phyloP scores from a whole-genome alignment of 495 filamentous ascomycete genomes.

The Pyrenula massariospora region DNA sequence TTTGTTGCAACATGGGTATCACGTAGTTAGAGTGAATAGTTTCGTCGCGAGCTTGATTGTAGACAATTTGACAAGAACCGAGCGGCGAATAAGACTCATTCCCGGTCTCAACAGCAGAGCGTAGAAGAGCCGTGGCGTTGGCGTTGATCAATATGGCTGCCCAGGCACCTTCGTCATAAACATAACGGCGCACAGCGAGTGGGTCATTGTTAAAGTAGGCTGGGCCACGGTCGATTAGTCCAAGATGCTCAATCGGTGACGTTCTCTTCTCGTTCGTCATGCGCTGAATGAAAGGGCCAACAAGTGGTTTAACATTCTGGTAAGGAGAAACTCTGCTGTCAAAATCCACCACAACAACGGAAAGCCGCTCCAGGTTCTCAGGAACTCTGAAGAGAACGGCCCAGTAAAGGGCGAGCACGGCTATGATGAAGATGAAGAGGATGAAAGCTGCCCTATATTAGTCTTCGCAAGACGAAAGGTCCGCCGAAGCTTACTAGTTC shows the following conservation, averaged over 20 bases:
- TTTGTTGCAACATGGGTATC: slow-evolving; percentile 30
- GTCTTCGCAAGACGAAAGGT: background rate
- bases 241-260: slow-evolving; percentile 23
- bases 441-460: slow-evolving; percentile 29
- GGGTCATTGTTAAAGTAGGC: slow-evolving; percentile 46
- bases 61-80: slow-evolving; percentile 48
- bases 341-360: slow-evolving; percentile 55
- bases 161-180: slow-evolving; percentile 52
- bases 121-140: slow-evolving; percentile 51
- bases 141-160: slow-evolving; percentile 54
- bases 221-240: slow-evolving; percentile 37
- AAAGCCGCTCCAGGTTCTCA: slow-evolving; percentile 31
- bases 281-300: slow-evolving; percentile 44
- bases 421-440: slow-evolving; percentile 40
- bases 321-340: slow-evolving; percentile 46
- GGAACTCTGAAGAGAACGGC: slow-evolving; percentile 40
- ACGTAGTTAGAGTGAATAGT: slow-evolving; percentile 42
- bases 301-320: slow-evolving; percentile 27
- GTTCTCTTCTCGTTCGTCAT: slow-evolving; percentile 22
- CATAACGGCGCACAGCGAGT: slow-evolving; percentile 42
- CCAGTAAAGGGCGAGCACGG: slow-evolving; percentile 50
- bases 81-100: slow-evolving; percentile 54
- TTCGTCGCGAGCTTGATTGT: slow-evolving; percentile 47
- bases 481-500: slow-evolving; percentile 20
- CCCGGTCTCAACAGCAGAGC: slow-evolving; percentile 38